Conservation (phyloP, 2,329 filamentous ascomycete genomes). For the Gnomoniopsis sp. region DNA sequence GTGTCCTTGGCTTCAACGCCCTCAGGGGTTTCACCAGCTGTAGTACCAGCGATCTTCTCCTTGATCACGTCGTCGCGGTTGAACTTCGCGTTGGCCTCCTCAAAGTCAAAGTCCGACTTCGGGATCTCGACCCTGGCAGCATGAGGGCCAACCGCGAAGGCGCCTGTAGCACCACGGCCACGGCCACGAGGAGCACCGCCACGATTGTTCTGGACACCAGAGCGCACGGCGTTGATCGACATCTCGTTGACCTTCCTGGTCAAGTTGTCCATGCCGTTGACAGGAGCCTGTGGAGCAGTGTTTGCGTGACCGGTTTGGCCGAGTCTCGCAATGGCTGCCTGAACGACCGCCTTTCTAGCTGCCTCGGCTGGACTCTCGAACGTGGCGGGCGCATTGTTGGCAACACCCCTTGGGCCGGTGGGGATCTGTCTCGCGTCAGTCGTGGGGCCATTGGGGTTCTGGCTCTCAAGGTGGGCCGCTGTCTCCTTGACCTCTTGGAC, state of each 20-base stretch:
- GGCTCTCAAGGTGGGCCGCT: slow-evolving; percentile 45
- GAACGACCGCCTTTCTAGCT: slow-evolving; percentile 71
- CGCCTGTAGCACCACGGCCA: slow-evolving; percentile 30
- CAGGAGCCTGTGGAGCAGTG: slow-evolving; percentile 32
- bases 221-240: slow-evolving; percentile 59
- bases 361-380: slow-evolving; percentile 69
- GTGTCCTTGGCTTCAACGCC: slow-evolving; percentile 23
- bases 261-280: slow-evolving; percentile 63
- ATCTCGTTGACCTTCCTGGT: slow-evolving; percentile 75
- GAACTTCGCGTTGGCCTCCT: slow-evolving; percentile 80
- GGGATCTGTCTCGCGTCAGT: slow-evolving; percentile 35
- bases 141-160: slow-evolving; percentile 33
- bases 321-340: slow-evolving; percentile 72
- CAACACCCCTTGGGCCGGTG: slow-evolving; percentile 44
- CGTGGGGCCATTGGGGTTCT: slow-evolving; percentile 25
- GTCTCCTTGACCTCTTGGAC: slow-evolving; percentile 50
- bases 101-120: slow-evolving; percentile 89
- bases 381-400: slow-evolving; percentile 59
- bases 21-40: slow-evolving; percentile 51
- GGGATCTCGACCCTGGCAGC: slow-evolving; percentile 81
- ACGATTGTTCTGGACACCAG: slow-evolving; percentile 44
- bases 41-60: slow-evolving; percentile 77
- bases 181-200: slow-evolving; percentile 24
- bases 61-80: slow-evolving; percentile 84
- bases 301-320: slow-evolving; percentile 32